phyloP scores from a whole-genome alignment of 257 asterid species.

The Fraxinus cuspidata region DNA sequence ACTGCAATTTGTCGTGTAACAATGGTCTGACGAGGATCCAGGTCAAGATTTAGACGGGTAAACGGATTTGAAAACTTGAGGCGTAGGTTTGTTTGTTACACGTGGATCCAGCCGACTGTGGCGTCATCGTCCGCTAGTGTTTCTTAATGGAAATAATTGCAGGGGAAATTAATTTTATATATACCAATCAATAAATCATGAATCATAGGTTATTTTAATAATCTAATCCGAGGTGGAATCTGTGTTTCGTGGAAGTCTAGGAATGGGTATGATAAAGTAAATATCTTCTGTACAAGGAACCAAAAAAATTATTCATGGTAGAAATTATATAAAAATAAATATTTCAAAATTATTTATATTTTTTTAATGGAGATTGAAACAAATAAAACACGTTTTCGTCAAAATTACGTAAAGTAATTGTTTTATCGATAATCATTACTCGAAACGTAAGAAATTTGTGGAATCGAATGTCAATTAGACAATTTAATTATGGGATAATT shows the following conservation, averaged over 20 bases:
- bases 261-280: background rate
- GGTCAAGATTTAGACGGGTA: background rate
- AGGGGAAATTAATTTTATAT: background rate
- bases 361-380: background rate
- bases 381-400: background rate
- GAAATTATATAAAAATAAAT: background rate
- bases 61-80: background rate
- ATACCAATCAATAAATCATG: background rate
- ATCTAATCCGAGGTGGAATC: background rate
- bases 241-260: background rate
- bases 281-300: background rate
- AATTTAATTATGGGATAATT: background rate
- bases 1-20: background rate
- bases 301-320: background rate
- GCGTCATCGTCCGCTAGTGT: background rate
- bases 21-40: background rate
- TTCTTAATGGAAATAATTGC: background rate
- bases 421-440: too few species aligned
- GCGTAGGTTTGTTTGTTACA: background rate
- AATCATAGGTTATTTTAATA: background rate
- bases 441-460: too few species aligned
- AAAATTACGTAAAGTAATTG: background rate
- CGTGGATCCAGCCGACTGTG: background rate
- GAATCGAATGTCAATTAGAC: too few species aligned
- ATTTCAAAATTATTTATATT: background rate